Evolutionary conservation across 1,284 basidiomycete species (phyloP).

Genomic region (Puccinia horiana): DNA sequence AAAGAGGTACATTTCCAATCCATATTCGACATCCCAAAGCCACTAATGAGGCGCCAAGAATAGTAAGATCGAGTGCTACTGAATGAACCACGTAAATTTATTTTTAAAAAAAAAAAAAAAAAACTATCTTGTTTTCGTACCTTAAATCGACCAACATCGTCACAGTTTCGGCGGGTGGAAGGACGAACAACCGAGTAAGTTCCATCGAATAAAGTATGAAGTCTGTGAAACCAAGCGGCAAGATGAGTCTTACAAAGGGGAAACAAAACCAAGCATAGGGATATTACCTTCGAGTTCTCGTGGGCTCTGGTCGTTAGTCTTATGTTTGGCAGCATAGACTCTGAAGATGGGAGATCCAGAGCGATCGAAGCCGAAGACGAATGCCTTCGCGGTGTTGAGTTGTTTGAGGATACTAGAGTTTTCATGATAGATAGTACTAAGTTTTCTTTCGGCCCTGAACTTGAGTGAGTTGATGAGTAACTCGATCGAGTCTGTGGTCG

Average conservation of each 20-base stretch:
- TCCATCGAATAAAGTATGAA: slow-evolving; percentile 46
- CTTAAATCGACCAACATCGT: slow-evolving; percentile 28
- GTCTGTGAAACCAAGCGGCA: neutral
- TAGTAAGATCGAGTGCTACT: neutral
- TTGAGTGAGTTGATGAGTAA: slow-evolving; percentile 38
- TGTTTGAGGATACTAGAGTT: slow-evolving; percentile 21
- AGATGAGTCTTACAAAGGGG: neutral
- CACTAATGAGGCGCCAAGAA: neutral
- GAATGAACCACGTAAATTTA: neutral
- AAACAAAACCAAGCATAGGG: neutral
- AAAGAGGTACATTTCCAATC: slow-evolving; percentile 42
- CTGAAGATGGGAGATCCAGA: slow-evolving; percentile 34
- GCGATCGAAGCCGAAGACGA: slow-evolving; percentile 29
- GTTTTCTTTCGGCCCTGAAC: slow-evolving; percentile 29
- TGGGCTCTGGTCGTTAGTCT: slow-evolving; percentile 25
- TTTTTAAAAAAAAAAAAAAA: neutral
- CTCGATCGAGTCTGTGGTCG: neutral
- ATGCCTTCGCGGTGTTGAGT: slow-evolving; percentile 31
- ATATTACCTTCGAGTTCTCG: slow-evolving; percentile 20
- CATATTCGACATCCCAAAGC: slow-evolving; percentile 46
- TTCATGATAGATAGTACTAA: neutral
- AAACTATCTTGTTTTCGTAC: neutral
- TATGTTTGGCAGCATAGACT: slow-evolving; percentile 23
- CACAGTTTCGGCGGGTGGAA: slow-evolving; percentile 18
- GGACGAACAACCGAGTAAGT: slow-evolving; percentile 10